Conservation (phyloP, 1,284 basidiomycete genomes). For the Leccinum insigne region DNA sequence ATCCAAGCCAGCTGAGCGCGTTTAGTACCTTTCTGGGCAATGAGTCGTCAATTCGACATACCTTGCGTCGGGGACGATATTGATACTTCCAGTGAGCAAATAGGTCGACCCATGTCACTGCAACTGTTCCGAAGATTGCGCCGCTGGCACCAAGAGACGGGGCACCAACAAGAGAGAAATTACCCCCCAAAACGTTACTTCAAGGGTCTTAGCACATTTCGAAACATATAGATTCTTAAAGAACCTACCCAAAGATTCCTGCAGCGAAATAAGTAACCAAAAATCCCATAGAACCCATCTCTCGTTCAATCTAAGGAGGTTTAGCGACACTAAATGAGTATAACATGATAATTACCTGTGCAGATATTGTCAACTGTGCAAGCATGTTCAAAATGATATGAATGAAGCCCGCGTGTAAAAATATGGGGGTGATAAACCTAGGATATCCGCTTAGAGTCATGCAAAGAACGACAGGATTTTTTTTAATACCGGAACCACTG, state of each 20-base stretch:
- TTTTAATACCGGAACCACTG: slow-evolving; percentile 77
- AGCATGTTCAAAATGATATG: slow-evolving; percentile 91
- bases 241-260: slow-evolving; percentile 81
- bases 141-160: slow-evolving; percentile 95
- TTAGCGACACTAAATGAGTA: slow-evolving; percentile 1
- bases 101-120: slow-evolving; percentile 87
- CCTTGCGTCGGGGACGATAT: slow-evolving; percentile 76
- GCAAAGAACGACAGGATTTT: not conserved
- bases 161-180: slow-evolving; percentile 87
- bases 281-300: slow-evolving; percentile 87
- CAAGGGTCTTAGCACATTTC: slow-evolving; percentile 8
- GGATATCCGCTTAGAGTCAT: slow-evolving; percentile 13
- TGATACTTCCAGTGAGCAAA: slow-evolving; percentile 93
- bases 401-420: slow-evolving; percentile 91
- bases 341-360: slow-evolving; percentile 54
- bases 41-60: slow-evolving; percentile 29
- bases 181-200: slow-evolving; percentile 86
- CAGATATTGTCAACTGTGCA: slow-evolving; percentile 79
- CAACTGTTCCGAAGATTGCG: slow-evolving; percentile 92
- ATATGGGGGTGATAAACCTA: slow-evolving; percentile 85
- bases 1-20: slow-evolving; percentile 70
- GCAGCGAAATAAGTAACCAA: slow-evolving; percentile 84
- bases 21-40: slow-evolving; percentile 2
- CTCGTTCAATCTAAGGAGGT: slow-evolving; percentile 67
- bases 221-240: not conserved